Percentiles rank a stretch among this genome's conserved stretches.
phyloP scores from a whole-genome alignment of 176 grass and related monocot species.

The Calamus simplicifolius region DNA sequence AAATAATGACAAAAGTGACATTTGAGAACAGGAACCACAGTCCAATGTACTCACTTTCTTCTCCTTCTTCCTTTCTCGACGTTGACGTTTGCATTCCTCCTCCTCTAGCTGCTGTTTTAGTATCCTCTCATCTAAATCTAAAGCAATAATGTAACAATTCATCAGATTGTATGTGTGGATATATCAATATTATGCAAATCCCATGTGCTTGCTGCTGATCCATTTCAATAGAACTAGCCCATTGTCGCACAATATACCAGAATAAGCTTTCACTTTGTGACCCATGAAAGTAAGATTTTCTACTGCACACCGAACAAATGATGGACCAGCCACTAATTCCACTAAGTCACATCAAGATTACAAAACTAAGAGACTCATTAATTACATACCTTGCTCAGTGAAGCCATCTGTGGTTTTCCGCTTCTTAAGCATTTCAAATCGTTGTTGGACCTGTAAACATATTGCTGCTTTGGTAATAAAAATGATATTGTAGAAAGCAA shows the following conservation, averaged over 20 bases:
- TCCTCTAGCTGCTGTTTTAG: slow-evolving; percentile 92
- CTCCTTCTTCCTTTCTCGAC: slow-evolving; percentile 83
- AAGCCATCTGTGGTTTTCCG: slow-evolving; percentile 70
- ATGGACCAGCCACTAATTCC: too few species aligned
- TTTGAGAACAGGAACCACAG: background rate
- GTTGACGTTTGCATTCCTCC: slow-evolving; percentile 65
- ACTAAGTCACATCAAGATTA: too few species aligned
- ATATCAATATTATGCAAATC: too few species aligned
- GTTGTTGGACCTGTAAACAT: slow-evolving; percentile 66
- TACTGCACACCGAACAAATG: too few species aligned
- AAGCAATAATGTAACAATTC: slow-evolving; percentile 3
- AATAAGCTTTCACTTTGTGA: too few species aligned
- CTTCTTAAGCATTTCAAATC: slow-evolving; percentile 89
- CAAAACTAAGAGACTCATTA: too few species aligned
- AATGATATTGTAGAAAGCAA: background rate
- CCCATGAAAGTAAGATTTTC: too few species aligned
- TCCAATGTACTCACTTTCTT: slow-evolving; percentile 51
- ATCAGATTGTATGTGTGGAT: too few species aligned
- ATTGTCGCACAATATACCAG: too few species aligned
- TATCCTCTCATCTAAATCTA: slow-evolving; percentile 98
- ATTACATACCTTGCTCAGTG: slow-evolving; percentile 71
- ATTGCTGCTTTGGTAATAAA: background rate
- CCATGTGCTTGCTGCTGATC: too few species aligned
- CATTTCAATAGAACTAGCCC: too few species aligned
- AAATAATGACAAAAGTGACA: too few species aligned